phyloP scores from a whole-genome alignment of 441 rosid genomes.

The Pelargonium australe region DNA sequence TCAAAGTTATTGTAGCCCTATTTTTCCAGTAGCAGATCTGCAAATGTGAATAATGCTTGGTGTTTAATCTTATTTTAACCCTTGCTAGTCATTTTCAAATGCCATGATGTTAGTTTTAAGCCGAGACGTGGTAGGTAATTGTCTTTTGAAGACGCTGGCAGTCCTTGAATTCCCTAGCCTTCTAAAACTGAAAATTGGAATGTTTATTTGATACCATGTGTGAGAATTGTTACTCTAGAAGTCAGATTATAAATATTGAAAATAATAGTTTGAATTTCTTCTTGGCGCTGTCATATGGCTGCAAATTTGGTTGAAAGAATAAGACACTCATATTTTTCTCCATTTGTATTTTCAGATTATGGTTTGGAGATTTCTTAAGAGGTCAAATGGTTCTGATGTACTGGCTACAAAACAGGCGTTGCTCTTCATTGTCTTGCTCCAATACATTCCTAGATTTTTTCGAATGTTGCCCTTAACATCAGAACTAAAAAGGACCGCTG shows the following conservation, averaged over 20 bases:
- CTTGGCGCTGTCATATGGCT: constrained; percentile 4
- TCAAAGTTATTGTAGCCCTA: no score
- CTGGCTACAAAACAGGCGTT: constrained; percentile 66
- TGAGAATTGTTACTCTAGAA: no score
- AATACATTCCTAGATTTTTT: constrained; percentile 66
- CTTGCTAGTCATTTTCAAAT: background rate
- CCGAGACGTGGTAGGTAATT: background rate
- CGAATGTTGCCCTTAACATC: constrained; percentile 71
- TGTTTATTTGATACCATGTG: no score
- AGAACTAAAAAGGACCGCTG: constrained; percentile 90
- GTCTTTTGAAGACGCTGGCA: background rate
- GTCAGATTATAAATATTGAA: background rate
- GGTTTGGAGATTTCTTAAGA: constrained; percentile 74
- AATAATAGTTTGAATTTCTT: background rate
- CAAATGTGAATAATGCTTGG: no score
- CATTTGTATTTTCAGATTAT: constrained; percentile 47
- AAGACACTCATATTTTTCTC: constrained; percentile 8
- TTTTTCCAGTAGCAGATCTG: no score
- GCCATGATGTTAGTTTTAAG: background rate
- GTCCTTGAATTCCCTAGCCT: no score
- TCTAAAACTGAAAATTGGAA: no score
- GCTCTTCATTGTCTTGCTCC: constrained; percentile 58
- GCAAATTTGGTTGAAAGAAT: background rate
- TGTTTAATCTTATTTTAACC: background rate
- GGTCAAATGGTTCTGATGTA: constrained; percentile 72